Evolutionary conservation across 768 basidiomycete genomes (phyloP), one percentile per base, ranked within the genome.

Genomic region (Piloderma croceum): DNA sequence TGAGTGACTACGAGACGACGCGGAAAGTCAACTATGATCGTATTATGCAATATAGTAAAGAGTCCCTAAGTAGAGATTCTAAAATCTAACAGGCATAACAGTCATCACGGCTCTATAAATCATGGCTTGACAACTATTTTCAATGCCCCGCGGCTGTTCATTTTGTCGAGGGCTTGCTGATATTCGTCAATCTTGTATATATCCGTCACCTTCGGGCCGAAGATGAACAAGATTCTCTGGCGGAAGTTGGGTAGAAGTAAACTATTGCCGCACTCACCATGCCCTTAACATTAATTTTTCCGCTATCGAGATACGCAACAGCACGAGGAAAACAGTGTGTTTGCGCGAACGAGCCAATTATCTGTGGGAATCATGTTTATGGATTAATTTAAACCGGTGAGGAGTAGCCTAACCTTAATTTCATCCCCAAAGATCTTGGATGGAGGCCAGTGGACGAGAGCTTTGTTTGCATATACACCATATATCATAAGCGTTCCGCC

Each of bases 401-500:
- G 15, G 27, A 29, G 9, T 29, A 12, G 19, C 51, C 52, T 3
- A 39, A 78, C 77, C 47, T 60, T 68, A 46, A 86, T 85, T 55
- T 87, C 84, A 52, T 87, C 80, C 7, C 69, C 64, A 59, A 82
- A 79, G 41, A 89, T 86, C 69, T 87, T 89, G 38, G 79, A 76
- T 3, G 90, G 90, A 1, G 88, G 76, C 89, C 89, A 93, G 51
- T 82, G 79, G 2, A 93, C 86, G 17, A 74, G 70, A 2, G 88
- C 90, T 45, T 81, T 79, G 64, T 91, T 82, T 59, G 81, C 83
- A 57, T 93, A 94, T 25, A 93, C 90, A 29, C 90, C 90, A 53
- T 94, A 94, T 31, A 90, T 74, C 81, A 90, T 81, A 21, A 72
- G 55, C 34, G 72, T 70, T 3, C 71, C 71, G 2, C 71, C 71